Evolutionary conservation across 805 yeast genomes (phyloP).

Genomic region (Wickerhamomyces canadensis): DNA sequence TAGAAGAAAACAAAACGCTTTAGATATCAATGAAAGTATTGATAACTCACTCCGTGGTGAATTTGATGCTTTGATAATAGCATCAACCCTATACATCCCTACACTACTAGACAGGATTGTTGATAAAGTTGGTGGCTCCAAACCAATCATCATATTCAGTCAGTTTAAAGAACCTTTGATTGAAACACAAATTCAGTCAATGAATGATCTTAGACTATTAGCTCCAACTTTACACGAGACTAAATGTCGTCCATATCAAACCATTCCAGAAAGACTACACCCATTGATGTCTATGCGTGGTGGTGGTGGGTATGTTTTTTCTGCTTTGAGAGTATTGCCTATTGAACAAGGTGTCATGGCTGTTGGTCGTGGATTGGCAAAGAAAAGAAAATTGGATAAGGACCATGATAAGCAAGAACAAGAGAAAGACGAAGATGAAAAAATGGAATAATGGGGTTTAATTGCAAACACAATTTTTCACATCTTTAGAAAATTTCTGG

Average conservation of each 20-base stretch:
- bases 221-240: slow-evolving; percentile 83
- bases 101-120: slow-evolving; percentile 57
- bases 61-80: slow-evolving; percentile 73
- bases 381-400: slow-evolving; percentile 23
- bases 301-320: slow-evolving; percentile 83
- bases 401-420: too few relatives aligned
- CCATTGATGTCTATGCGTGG: slow-evolving; percentile 93
- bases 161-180: slow-evolving; percentile 77
- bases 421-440: too few relatives aligned
- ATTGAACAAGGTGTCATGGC: slow-evolving; percentile 58
- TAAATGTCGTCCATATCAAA: slow-evolving; percentile 81
- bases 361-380: slow-evolving; percentile 54
- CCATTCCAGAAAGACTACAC: slow-evolving; percentile 89
- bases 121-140: slow-evolving; percentile 70
- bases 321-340: slow-evolving; percentile 78
- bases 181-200: slow-evolving; percentile 64
- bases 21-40: slow-evolving; percentile 40
- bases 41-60: slow-evolving; percentile 43
- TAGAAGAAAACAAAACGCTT: slow-evolving; percentile 55
- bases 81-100: slow-evolving; percentile 66
- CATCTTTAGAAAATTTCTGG: too few relatives aligned
- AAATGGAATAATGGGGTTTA: too few relatives aligned
- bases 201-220: slow-evolving; percentile 61
- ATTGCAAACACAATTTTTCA: too few relatives aligned
- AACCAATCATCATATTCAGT: slow-evolving; percentile 79